Conservation (phyloP, 2,329 filamentous ascomycete genomes). For the Byssochlamys sp. region DNA sequence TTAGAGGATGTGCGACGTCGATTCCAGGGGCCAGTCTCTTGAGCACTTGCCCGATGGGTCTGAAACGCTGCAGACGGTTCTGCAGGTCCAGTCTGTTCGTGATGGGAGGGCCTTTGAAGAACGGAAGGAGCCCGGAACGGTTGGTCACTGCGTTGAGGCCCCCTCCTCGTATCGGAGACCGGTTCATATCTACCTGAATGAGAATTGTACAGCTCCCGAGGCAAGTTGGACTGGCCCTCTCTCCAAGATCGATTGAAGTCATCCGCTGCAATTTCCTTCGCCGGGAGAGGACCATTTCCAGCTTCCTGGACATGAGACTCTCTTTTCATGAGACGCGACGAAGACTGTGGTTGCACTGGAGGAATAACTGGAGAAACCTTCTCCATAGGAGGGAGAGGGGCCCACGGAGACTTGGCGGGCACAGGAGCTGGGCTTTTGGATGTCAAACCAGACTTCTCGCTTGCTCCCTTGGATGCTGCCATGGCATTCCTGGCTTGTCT, state of each 20-base stretch:
- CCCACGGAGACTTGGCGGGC: constrained; percentile 85
- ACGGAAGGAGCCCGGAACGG: constrained; percentile 64
- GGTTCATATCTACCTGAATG: constrained; percentile 88
- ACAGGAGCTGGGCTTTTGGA: constrained; percentile 43
- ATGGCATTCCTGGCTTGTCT: constrained; percentile 35
- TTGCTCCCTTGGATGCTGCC: constrained; percentile 40
- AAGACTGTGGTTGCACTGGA: constrained; percentile 32
- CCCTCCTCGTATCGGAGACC: constrained; percentile 63
- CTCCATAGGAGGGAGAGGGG: constrained; percentile 72
- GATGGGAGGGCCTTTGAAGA: constrained; percentile 60
- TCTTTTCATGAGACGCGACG: constrained; percentile 43
- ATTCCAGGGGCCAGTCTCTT: constrained; percentile 54
- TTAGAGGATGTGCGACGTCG: constrained; percentile 81
- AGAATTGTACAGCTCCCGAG: constrained; percentile 84
- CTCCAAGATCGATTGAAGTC: constrained; percentile 84
- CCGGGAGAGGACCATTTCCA: constrained; percentile 42
- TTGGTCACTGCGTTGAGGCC: constrained; percentile 57
- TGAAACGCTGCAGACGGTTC: constrained; percentile 85
- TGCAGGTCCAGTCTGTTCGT: constrained; percentile 55
- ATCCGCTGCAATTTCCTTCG: constrained; percentile 84
- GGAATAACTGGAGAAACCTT: constrained; percentile 62
- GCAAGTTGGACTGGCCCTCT: constrained; percentile 54
- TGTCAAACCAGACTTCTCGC: constrained; percentile 44
- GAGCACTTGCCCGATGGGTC: constrained; percentile 60
- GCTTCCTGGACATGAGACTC: constrained; percentile 51